These are phyloP conservation scores for Fulvia fulva DNA, from an alignment of 2,329 filamentous ascomycete genomes.

Conservation along the genomic window DNA sequence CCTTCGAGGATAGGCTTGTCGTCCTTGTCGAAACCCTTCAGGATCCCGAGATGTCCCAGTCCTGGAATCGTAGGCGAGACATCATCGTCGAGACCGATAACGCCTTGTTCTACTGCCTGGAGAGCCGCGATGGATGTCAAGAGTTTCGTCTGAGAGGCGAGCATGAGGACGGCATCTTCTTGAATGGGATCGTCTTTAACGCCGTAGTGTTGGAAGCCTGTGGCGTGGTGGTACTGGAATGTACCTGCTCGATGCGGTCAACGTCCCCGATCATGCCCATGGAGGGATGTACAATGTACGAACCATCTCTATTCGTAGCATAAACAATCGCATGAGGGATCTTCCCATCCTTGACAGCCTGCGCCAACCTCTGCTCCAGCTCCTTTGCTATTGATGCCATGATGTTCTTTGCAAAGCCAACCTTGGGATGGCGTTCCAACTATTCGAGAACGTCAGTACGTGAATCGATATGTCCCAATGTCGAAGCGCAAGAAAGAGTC, in stretches of 20 bases:
- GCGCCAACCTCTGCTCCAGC: constrained; percentile 25
- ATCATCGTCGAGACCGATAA: constrained; percentile 46
- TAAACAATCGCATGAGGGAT: constrained; percentile 30
- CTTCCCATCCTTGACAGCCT: constrained; percentile 30
- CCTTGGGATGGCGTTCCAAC: neutral
- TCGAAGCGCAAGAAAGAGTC: too few relatives aligned
- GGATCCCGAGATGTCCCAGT: constrained; percentile 45
- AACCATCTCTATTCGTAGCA: constrained; percentile 29
- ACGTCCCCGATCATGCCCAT: neutral
- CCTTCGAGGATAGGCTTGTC: constrained; percentile 33
- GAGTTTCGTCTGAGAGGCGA: constrained; percentile 42
- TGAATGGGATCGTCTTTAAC: constrained; percentile 24
- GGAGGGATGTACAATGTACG: too few relatives aligned
- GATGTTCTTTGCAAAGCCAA: neutral
- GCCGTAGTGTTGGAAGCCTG: constrained; percentile 23
- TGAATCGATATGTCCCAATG: too few relatives aligned
- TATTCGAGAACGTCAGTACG: too few relatives aligned
- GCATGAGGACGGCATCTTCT: constrained; percentile 30
- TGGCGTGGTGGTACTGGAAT: constrained; percentile 30
- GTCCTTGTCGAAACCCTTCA: constrained; percentile 46
- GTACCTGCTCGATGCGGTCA: constrained; percentile 20
- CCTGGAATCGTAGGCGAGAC: constrained; percentile 47
- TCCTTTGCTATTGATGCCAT: constrained; percentile 3
- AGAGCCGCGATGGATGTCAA: constrained; percentile 51
- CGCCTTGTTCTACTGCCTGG: constrained; percentile 53